These are phyloP conservation scores for Amauroascus verrucosus DNA, from an alignment of 2,329 filamentous ascomycete species.

Conservation along the genomic window DNA sequence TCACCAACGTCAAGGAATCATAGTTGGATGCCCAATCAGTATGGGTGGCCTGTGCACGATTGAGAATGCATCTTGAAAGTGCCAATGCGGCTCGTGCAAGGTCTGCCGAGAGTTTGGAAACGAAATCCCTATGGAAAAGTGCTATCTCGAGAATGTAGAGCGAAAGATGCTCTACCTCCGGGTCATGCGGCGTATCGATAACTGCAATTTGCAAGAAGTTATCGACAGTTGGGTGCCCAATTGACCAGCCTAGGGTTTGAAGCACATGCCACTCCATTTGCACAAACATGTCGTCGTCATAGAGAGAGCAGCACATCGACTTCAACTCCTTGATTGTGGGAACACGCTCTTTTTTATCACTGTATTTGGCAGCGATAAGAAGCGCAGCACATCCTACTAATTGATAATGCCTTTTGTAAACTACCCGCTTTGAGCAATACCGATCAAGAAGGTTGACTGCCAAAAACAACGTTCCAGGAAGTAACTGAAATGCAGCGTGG, in stretches of 20 bases:
- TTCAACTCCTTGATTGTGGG: conserved; percentile 93
- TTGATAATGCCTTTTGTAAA: conserved; percentile 99
- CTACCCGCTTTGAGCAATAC: conserved; percentile 94
- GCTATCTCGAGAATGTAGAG: conserved; percentile 91
- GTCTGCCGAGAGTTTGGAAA: conserved; percentile 80
- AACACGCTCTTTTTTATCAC: conserved; percentile 97
- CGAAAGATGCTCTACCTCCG: conserved; percentile 88
- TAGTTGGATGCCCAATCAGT: conserved; percentile 59
- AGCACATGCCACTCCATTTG: conserved; percentile 99
- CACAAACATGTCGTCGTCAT: conserved; percentile 98
- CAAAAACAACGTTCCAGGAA: conserved; percentile 91
- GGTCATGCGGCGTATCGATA: conserved; percentile 62
- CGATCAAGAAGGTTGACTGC: conserved; percentile 93
- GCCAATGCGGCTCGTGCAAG: conserved; percentile 82
- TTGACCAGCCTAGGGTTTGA: conserved; percentile 90
- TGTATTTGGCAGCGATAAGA: conserved; percentile 95
- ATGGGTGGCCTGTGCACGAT: conserved; percentile 63
- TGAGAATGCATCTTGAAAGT: conserved; percentile 75
- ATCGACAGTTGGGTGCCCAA: conserved; percentile 92
- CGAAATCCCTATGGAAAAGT: conserved; percentile 92
- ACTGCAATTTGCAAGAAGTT: conserved; percentile 83
- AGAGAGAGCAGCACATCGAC: conserved; percentile 97
- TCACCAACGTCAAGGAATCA: conserved; percentile 45
- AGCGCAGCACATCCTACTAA: conserved; percentile 91
- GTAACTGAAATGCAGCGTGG: conserved; percentile 83